Evolutionary conservation across 2,329 filamentous ascomycete genomes (phyloP), one percentile per base, ranked within the genome.

Genomic region (Exophiala sp.): DNA sequence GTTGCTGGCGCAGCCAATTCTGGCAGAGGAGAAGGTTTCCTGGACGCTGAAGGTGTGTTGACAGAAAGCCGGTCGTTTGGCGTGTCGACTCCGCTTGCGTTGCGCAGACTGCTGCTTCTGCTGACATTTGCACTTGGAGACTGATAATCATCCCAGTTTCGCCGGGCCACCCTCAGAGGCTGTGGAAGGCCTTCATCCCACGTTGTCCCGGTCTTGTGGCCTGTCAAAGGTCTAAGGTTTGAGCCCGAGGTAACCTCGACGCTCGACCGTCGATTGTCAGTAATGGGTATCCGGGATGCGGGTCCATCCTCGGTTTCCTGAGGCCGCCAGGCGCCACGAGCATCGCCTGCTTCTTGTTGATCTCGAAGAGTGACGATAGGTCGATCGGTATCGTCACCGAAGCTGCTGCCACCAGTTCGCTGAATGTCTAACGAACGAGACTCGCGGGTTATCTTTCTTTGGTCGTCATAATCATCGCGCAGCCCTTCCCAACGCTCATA

Each of bases 401-500:
- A 48, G 5, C 40, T 50, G 18, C 5, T 29, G 5, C 40, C 20
- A 3, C 59, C 61, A 3, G 61, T 63, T 10, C 61, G 57, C 47
- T 63, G 61, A 20, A 63, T 62, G 24, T 63, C 61, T 16, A 63
- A 42, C 12, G 57, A 61, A 42, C 59, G 47, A 9, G 59, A 54
- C 42, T 60, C 55, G 21, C 61, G 44, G 10, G 10, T 52, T 12
- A 59, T 58, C 44, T 57, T 58, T 36, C 59, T 50, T 35, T 63
- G 61, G 16, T 59, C 59, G 18, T 63, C 61, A 55, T 63, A 63
- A 21, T 63, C 61, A 20, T 63, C 61, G 21, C 61, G 55, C 8
- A 63, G 55, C 18, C 59, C 61, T 47, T 63, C 61, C 61, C 61
- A 63, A 10, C 61, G 50, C 47, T 63, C 57, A 46, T 63, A 63